Conservation (phyloP, 208 protist species). For the Herpetomonas tarakana region DNA sequence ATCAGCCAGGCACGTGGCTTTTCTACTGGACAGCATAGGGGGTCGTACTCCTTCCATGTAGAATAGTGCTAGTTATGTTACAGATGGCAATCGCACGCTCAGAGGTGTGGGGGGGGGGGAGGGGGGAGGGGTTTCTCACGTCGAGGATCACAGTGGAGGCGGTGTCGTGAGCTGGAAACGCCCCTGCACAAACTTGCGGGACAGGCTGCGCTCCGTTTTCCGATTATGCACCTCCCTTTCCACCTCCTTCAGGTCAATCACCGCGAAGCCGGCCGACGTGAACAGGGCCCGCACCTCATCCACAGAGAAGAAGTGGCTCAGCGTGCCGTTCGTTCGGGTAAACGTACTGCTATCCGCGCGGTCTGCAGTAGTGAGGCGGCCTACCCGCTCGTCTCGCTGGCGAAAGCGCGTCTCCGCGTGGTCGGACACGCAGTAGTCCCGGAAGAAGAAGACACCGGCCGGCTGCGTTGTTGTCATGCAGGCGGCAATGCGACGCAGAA, state of each 20-base stretch:
- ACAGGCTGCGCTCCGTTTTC: conserved; percentile 44
- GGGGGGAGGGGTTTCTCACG: too few species aligned
- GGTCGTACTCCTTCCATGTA: too few species aligned
- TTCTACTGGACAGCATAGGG: too few species aligned
- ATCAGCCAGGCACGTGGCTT: too few species aligned
- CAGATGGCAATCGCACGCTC: too few species aligned
- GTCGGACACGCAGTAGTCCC: conserved; percentile 82
- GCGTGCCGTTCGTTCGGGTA: conserved; percentile 79
- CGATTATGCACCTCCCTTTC: conserved; percentile 77
- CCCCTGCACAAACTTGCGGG: conserved; percentile 76
- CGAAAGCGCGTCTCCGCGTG: conserved; percentile 78
- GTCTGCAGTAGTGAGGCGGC: background rate
- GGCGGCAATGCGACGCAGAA: conserved; percentile 50
- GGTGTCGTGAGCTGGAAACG: conserved; percentile 52
- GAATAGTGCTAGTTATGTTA: too few species aligned
- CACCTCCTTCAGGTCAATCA: conserved; percentile 51
- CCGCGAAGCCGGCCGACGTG: conserved; percentile 39
- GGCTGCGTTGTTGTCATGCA: conserved; percentile 62
- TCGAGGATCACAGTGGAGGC: too few species aligned
- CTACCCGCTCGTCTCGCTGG: background rate
- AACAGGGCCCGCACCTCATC: conserved; percentile 67
- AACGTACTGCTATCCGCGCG: conserved; percentile 45
- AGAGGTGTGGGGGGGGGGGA: too few species aligned
- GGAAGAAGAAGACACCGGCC: conserved; percentile 83
- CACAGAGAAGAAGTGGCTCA: conserved; percentile 85